Evolutionary conservation across 2,329 filamentous ascomycete species (phyloP), one percentile per base, ranked within the genome.

Genomic region (Colletotrichum gloeosporioides): DNA sequence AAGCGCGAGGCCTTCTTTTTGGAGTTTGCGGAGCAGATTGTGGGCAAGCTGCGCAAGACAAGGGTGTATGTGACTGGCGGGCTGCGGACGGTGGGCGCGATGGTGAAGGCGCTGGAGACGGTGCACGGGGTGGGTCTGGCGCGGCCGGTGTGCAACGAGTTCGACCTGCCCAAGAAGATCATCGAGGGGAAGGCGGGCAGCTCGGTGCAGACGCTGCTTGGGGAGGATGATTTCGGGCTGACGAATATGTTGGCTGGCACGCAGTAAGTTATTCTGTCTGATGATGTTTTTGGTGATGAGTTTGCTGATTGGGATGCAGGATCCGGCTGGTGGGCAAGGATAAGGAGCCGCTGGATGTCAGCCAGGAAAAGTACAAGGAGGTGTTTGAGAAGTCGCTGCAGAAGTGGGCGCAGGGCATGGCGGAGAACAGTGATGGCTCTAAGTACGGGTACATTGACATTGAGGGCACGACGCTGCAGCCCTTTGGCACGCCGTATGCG

Each of bases 71-170:
- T 93, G 53, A 92, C 90, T 0, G 92, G 91, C 31, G 92, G 91
- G 1, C 84, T 93, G 77, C 87, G 89, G 71, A 89, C 89, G 1
- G 88, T 86, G 0, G 84, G 83, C 25, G 92, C 88, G 4, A 93
- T 93, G 91, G 88, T 90, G 16, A 83, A 86, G n/a, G 91, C 90
- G 0, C 84, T 93, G 4, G 79, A 89, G 4, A 87, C 87, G 0
- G 89, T 93, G 5, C 88, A 93, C 78, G 92, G 92, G 25, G 85
- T 93, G 10, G 92, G 92, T 0, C 83, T 94, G 25, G 92, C 75
- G 3, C 78, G 85, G 4, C 85, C 86, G 0, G 79, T 80, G 0
- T 76, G 80, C 2, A 80, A 83, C 9, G 86, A 87, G 76, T 79
- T 81, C 27, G 81, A 82, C 13, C 53, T 83, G 16, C 79, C 81